Evolutionary conservation across 2,329 filamentous ascomycete species (phyloP).

Genomic region (Botrytis medusae): DNA sequence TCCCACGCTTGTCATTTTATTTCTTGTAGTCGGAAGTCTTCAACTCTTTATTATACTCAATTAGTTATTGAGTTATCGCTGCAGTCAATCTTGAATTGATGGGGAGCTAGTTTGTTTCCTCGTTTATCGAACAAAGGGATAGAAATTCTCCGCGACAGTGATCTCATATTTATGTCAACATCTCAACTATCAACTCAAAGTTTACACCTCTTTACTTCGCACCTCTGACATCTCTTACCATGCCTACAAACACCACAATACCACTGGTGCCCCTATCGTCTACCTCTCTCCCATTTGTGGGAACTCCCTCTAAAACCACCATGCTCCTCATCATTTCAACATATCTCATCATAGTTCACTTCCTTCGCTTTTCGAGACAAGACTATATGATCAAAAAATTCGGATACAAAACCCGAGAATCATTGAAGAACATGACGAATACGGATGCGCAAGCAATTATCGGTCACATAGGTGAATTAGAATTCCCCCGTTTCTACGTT

Average conservation of each 20-base stretch:
- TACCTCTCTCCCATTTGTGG: not conserved
- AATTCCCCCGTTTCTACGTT: conserved; percentile 55
- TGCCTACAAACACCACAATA: not conserved
- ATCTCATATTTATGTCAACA: not conserved
- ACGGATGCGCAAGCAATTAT: conserved; percentile 53
- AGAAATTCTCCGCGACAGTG: not conserved
- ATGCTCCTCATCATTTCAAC: not conserved
- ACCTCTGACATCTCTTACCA: not conserved
- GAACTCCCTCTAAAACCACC: not conserved
- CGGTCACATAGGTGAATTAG: conserved; percentile 46
- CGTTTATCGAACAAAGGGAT: not conserved
- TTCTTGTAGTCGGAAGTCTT: not conserved
- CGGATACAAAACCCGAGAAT: conserved; percentile 47
- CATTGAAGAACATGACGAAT: conserved; percentile 53
- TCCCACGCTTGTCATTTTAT: not conserved
- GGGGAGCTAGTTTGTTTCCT: not conserved
- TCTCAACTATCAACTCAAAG: not conserved
- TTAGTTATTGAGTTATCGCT: not conserved
- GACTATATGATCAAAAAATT: conserved; percentile 44
- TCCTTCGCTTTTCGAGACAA: conserved; percentile 44
- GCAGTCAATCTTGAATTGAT: not conserved
- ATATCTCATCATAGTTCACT: conserved; percentile 22
- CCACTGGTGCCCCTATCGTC: not conserved
- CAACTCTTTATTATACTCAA: not conserved
- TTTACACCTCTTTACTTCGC: not conserved